A percentile compares a stretch with the other conserved stretches of the same genome.
Conservation (phyloP, 2,329 filamentous ascomycete genomes). For the Chrysosporium queenslandicum region DNA sequence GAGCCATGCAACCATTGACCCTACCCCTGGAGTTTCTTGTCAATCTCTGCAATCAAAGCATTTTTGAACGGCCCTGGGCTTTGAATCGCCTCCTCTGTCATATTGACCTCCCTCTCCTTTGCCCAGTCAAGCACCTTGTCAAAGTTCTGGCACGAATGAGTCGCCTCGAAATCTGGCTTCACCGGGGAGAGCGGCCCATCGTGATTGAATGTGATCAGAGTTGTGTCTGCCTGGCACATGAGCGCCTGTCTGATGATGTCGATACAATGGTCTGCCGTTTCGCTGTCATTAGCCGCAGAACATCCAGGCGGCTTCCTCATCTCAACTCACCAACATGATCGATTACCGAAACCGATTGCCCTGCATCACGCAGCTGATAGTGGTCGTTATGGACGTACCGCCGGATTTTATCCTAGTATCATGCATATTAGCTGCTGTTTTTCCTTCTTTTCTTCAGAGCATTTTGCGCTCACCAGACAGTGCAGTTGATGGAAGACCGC, state of each 20-base stretch:
- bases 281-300: neutral
- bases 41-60: constrained; percentile 1
- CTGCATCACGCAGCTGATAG: constrained; percentile 13
- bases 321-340: constrained; percentile 16
- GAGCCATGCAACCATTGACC: neutral
- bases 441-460: neutral
- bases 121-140: constrained; percentile 14
- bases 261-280: constrained; percentile 15
- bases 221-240: constrained; percentile 16
- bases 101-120: constrained; percentile 14
- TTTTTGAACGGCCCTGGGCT: constrained; percentile 10
- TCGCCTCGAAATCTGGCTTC: constrained; percentile 15
- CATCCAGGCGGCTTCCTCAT: neutral
- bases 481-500: constrained; percentile 21
- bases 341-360: constrained; percentile 6
- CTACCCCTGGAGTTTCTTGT: neutral
- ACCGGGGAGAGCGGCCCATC: neutral
- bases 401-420: constrained; percentile 15
- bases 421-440: neutral
- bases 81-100: constrained; percentile 12
- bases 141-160: constrained; percentile 15
- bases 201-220: constrained; percentile 16
- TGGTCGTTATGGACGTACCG: constrained; percentile 15
- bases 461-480: constrained; percentile 18
- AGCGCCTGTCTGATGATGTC: constrained; percentile 17